Evolutionary conservation across 2,329 filamentous ascomycete genomes (phyloP).

Genomic region (Neofusicoccum sp.): DNA sequence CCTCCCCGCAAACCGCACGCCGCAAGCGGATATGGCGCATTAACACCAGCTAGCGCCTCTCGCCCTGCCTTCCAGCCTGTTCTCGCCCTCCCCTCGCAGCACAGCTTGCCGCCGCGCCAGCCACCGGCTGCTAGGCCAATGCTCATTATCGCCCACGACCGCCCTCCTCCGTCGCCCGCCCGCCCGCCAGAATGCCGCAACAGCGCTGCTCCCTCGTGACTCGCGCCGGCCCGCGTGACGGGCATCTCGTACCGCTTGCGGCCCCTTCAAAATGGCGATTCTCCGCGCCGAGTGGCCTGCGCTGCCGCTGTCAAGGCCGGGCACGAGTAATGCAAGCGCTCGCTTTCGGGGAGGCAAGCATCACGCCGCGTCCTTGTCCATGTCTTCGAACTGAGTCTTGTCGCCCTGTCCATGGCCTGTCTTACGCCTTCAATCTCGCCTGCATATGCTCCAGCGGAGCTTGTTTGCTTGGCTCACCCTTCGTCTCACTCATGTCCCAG

Average conservation of each 20-base stretch:
- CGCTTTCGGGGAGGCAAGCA: not conserved
- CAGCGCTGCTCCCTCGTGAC: not conserved
- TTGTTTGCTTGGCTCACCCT: not conserved
- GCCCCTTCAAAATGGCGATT: not conserved
- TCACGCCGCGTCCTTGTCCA: not conserved
- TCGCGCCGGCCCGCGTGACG: not conserved
- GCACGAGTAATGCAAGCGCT: not conserved
- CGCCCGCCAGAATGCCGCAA: not conserved
- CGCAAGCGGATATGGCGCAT: no score
- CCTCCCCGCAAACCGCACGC: no score
- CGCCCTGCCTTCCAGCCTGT: not conserved
- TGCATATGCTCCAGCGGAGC: not conserved
- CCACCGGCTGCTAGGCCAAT: not conserved
- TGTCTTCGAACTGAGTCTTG: not conserved
- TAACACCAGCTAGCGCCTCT: slow-evolving; percentile 2
- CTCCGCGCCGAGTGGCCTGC: not conserved
- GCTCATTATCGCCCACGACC: not conserved
- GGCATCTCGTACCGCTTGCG: not conserved
- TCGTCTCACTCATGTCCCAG: no score
- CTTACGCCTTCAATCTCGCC: not conserved
- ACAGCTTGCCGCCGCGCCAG: not conserved
- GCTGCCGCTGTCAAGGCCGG: not conserved
- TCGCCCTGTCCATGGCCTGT: not conserved
- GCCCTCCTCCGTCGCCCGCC: not conserved
- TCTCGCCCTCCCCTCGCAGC: not conserved